Conservation (phyloP, 768 basidiomycete species). For the Suillus fuscotomentosus region DNA sequence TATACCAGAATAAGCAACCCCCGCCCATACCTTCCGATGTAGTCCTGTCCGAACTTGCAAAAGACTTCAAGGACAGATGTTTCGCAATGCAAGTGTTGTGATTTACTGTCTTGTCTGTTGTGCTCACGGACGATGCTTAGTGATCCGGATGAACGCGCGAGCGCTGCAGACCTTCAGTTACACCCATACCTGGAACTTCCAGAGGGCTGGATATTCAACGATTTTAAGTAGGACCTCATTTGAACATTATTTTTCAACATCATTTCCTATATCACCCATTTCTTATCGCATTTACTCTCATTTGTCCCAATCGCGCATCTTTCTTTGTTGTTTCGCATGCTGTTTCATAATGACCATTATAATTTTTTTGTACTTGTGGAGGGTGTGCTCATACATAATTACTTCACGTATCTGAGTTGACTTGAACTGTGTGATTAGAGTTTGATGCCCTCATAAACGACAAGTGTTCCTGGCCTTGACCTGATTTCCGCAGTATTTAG, state of each 20-base stretch:
- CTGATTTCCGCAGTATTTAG: no score
- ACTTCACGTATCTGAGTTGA: slow-evolving; percentile 23
- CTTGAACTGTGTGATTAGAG: neutral
- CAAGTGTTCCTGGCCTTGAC: no score
- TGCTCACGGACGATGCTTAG: slow-evolving; percentile 34
- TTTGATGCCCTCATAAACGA: neutral
- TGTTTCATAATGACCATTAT: slow-evolving; percentile 33
- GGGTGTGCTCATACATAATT: slow-evolving; percentile 23
- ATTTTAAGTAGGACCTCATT: slow-evolving; percentile 32
- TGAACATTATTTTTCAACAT: slow-evolving; percentile 14
- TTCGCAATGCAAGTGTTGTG: slow-evolving; percentile 72
- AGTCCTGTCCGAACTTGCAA: slow-evolving; percentile 66
- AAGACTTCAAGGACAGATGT: slow-evolving; percentile 86
- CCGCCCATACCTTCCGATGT: slow-evolving; percentile 91
- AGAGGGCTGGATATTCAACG: slow-evolving; percentile 73
- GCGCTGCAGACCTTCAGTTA: slow-evolving; percentile 70
- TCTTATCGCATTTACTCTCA: slow-evolving; percentile 22
- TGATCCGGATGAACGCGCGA: slow-evolving; percentile 82
- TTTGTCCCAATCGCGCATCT: slow-evolving; percentile 13
- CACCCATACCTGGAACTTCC: slow-evolving; percentile 79
- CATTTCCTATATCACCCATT: slow-evolving; percentile 25
- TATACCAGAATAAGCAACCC: slow-evolving; percentile 79
- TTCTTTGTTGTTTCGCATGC: slow-evolving; percentile 9
- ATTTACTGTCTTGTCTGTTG: neutral
- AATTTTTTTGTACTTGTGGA: slow-evolving; percentile 28